Evolutionary conservation across 2,329 filamentous ascomycete species (phyloP).

Genomic region (Penicillium brasilianum): DNA sequence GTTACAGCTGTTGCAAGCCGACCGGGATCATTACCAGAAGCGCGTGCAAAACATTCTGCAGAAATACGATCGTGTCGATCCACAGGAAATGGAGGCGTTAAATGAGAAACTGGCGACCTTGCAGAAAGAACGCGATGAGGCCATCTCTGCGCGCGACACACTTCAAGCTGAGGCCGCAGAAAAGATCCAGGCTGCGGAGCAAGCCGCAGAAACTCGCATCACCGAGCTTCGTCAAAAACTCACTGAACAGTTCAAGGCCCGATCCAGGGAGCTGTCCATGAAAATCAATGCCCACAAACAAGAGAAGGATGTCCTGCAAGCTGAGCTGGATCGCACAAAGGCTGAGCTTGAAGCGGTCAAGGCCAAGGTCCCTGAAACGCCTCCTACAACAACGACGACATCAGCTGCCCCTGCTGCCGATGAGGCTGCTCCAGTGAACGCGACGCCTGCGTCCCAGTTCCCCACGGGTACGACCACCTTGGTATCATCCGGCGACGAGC

Average conservation of each 20-base stretch:
- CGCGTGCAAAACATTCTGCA: conserved; percentile 93
- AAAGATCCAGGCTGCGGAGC: conserved; percentile 53
- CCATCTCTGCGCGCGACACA: conserved; percentile 59
- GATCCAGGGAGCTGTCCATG: conserved; percentile 67
- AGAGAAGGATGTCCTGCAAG: conserved; percentile 72
- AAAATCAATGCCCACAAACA: conserved; percentile 59
- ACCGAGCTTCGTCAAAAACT: conserved; percentile 55
- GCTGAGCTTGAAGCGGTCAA: conserved; percentile 59
- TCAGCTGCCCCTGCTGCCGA: conserved; percentile 24
- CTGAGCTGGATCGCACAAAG: conserved; percentile 67
- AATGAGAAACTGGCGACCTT: conserved; percentile 75
- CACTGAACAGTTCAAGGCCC: conserved; percentile 59
- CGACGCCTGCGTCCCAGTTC: conserved; percentile 41
- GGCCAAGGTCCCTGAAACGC: conserved; percentile 58
- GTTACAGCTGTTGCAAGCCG: conserved; percentile 84
- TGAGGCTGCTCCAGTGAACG: conserved; percentile 52
- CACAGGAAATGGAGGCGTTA: conserved; percentile 86
- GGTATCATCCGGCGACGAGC: conserved; percentile 49
- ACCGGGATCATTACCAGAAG: conserved; percentile 94
- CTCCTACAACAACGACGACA: conserved; percentile 48
- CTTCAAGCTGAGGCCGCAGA: conserved; percentile 58
- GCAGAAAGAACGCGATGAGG: conserved; percentile 69
- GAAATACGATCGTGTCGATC: conserved; percentile 94
- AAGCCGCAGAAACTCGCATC: conserved; percentile 53
- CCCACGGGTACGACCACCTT: conserved; percentile 33